Percentiles rank a stretch among this genome's conserved stretches.
Conservation (phyloP, 371 early-diverging fungal genomes). For the Zancudomyces culisetae region DNA sequence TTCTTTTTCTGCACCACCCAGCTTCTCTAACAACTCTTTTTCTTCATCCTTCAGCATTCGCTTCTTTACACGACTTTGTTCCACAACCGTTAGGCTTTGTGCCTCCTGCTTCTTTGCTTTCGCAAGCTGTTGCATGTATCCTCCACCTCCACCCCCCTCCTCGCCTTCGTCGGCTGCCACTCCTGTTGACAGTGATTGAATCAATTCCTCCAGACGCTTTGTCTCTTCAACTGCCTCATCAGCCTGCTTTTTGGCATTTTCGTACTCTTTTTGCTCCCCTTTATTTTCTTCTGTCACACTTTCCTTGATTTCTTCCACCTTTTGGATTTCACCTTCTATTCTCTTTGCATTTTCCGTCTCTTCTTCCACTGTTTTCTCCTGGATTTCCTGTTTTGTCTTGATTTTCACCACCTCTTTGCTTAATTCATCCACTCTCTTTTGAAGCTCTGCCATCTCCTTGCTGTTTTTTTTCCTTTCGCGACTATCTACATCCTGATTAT, state of each 20-base stretch:
- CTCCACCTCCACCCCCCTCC: conserved; percentile 80
- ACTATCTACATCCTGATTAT: conserved; percentile 26
- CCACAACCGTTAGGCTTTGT: conserved; percentile 37
- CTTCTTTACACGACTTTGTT: conserved; percentile 54
- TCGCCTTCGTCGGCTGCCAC: conserved; percentile 74
- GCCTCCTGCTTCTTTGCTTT: conserved; percentile 18
- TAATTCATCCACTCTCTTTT: conserved; percentile 44
- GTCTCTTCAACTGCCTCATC: conserved; percentile 45
- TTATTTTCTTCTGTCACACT: conserved; percentile 20
- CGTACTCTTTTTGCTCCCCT: conserved; percentile 31
- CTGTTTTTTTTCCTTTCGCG: conserved; percentile 23
- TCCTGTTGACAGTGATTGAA: conserved; percentile 85
- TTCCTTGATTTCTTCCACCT: conserved; percentile 7
- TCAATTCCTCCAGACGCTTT: conserved; percentile 55
- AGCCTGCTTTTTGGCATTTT: conserved; percentile 33
- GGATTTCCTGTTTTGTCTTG: conserved; percentile 59
- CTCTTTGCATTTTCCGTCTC: conserved; percentile 28
- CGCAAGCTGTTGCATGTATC: conserved; percentile 78
- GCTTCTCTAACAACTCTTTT: conserved; percentile 30
- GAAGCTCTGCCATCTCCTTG: conserved; percentile 38
- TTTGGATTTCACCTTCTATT: conserved; percentile 1
- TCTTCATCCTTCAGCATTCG: conserved; percentile 40
- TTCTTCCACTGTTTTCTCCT: conserved; percentile 48
- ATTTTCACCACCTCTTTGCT: conserved; percentile 56
- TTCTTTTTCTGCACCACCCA: conserved; percentile 14